Percentiles rank a stretch among this genome's conserved stretches.
Evolutionary conservation across 768 basidiomycete genomes (phyloP).

Genomic region (Auriculariales sp.): DNA sequence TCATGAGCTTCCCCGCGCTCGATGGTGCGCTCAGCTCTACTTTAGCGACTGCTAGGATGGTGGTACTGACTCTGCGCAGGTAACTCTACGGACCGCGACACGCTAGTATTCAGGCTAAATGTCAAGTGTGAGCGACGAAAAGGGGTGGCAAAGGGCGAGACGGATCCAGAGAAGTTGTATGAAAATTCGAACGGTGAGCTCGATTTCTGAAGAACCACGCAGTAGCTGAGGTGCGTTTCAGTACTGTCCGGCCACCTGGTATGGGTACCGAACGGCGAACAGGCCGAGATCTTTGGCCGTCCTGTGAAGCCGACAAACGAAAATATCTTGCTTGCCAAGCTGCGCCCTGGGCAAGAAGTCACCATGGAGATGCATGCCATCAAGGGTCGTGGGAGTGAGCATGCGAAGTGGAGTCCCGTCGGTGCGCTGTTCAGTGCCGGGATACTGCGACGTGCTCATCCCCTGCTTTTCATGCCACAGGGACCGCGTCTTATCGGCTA

Average conservation of each 20-base stretch:
- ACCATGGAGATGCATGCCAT: slow-evolving; percentile 80
- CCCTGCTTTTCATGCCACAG: slow-evolving; percentile 22
- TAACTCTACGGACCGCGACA: slow-evolving; percentile 63
- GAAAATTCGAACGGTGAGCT: slow-evolving; percentile 41
- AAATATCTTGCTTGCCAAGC: slow-evolving; percentile 80
- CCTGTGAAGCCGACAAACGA: slow-evolving; percentile 54
- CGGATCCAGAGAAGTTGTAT: slow-evolving; percentile 52
- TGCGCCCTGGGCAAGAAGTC: slow-evolving; percentile 81
- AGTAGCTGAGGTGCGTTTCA: not conserved
- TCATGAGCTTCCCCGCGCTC: slow-evolving; percentile 38
- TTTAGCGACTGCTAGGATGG: not conserved
- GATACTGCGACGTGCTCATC: not conserved
- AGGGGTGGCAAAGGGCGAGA: slow-evolving; percentile 36
- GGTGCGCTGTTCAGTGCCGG: slow-evolving; percentile 30
- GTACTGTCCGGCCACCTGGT: slow-evolving; percentile 49
- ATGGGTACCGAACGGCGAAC: slow-evolving; percentile 79
- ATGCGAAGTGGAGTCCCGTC: slow-evolving; percentile 94
- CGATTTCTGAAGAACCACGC: slow-evolving; percentile 10
- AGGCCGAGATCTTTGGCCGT: slow-evolving; percentile 40
- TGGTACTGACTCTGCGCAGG: not conserved
- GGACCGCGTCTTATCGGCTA: slow-evolving; percentile 90
- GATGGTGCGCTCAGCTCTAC: slow-evolving; percentile 2
- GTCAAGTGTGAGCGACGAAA: slow-evolving; percentile 50
- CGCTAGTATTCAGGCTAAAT: slow-evolving; percentile 71
- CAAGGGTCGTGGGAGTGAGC: slow-evolving; percentile 86